A percentile compares a stretch with the other conserved stretches of the same genome.
phyloP scores from a whole-genome alignment of 139 green algal species.

The Haematococcus lacustris region DNA sequence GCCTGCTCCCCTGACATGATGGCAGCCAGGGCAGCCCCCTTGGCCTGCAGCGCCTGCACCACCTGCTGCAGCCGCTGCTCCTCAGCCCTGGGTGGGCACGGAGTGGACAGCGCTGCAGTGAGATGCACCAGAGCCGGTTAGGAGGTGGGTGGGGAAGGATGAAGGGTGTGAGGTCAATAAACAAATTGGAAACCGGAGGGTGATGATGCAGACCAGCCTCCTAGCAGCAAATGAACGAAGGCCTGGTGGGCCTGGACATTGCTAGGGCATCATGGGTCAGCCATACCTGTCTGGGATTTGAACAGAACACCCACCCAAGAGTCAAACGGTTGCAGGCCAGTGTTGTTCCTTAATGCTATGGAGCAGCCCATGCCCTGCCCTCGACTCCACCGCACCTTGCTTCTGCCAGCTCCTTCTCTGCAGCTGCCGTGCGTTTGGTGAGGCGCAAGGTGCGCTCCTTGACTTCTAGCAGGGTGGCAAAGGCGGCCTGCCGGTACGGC shows the following conservation, averaged over 20 bases:
- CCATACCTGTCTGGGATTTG: background rate
- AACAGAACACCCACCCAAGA: background rate
- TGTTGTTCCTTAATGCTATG: too few species aligned
- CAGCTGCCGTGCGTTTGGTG: conserved; percentile 1
- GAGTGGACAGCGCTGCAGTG: too few species aligned
- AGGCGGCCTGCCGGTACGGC: conserved; percentile 9
- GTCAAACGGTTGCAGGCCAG: too few species aligned
- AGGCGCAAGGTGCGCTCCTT: conserved; percentile 9
- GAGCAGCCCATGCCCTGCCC: background rate
- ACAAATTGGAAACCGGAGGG: too few species aligned
- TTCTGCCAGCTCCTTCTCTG: conserved; percentile 6
- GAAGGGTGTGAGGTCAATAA: too few species aligned
- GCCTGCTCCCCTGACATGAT: conserved; percentile 5
- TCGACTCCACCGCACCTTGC: conserved; percentile 2
- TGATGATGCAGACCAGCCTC: background rate
- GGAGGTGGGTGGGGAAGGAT: too few species aligned
- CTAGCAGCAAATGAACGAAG: background rate
- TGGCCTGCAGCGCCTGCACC: conserved; percentile 10
- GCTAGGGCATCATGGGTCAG: too few species aligned
- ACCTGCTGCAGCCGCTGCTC: conserved; percentile 13
- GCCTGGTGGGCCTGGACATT: background rate
- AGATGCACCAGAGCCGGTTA: background rate
- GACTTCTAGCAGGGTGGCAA: conserved; percentile 21
- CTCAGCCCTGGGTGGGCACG: conserved; percentile 6
- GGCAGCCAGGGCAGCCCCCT: conserved; percentile 9